Evolutionary conservation across 768 basidiomycete species (phyloP), one percentile per base, ranked within the genome.

Genomic region (Infundibulicybe gibba): DNA sequence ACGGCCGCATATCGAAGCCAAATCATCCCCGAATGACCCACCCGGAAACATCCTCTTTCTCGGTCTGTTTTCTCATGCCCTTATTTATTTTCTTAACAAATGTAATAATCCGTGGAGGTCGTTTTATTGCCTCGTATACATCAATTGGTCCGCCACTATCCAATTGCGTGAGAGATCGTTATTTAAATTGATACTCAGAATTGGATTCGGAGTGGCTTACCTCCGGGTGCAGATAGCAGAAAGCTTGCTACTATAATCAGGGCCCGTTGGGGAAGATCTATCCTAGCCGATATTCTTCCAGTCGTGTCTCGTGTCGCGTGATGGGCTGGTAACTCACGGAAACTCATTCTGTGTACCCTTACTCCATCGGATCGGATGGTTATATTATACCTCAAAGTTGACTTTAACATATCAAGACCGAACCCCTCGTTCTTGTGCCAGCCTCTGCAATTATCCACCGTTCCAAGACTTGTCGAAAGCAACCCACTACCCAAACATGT

Each of bases 401-500:
- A 25, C 8, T 25, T 25, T 8, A 25, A 25, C 25, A 25, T 25
- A 25, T 25, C 25, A 25, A 25, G 25, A 25, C 25, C 25, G 25
- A 25, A 25, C 8, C 25, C 25, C 25, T 25, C 25, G 25, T 8
- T 8, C 25, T 25, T 25, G 25, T 25, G 25, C 25, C 25, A 25
- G 25, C 8, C 25, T 25, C 25, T 25, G 25, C 25, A 25, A 25
- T 25, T 25, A 44, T 44, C 47, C 50, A 52, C 53, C 43, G 44
- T 50, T 44, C 32, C 40, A 9, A 21, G 35, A 34, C 47, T 49
- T 34, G 43, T 47, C 19, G 17, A 42, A 37, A 35, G 38, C 17
- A 25, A 37, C 32, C 40, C 25, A 25, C 25, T 8, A 45, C 32
- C 12, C 41, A 55, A 48, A 50, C 30, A 83, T 83, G 81, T 83